phyloP scores from a whole-genome alignment of 192 early-diverging fungal genomes.

The Coemansia sp. region DNA sequence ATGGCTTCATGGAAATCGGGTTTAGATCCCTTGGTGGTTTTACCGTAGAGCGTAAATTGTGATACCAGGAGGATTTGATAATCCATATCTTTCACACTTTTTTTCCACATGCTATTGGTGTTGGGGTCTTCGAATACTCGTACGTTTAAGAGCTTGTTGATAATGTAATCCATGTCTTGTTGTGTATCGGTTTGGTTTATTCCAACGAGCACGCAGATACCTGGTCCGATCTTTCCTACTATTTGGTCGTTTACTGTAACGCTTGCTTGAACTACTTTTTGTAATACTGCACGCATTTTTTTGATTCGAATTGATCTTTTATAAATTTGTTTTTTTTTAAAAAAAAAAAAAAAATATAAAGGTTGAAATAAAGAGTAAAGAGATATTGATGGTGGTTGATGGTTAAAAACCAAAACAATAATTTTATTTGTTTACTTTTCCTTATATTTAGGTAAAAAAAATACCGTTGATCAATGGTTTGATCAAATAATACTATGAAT shows the following conservation, averaged over 20 bases:
- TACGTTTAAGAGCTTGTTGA: conserved; percentile 74
- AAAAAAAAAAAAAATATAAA: no score
- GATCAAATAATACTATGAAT: no score
- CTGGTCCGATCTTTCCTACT: conserved; percentile 76
- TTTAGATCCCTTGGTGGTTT: conserved; percentile 77
- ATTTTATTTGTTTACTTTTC: no score
- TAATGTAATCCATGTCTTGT: conserved; percentile 83
- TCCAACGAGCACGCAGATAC: conserved; percentile 73
- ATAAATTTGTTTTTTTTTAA: no score
- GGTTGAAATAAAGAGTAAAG: conserved; percentile 1
- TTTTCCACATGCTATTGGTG: conserved; percentile 75
- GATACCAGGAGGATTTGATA: conserved; percentile 82
- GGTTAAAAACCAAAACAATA: no score
- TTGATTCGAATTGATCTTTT: no score
- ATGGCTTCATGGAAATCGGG: conserved; percentile 93
- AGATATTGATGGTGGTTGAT: no score
- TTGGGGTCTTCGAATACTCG: conserved; percentile 71
- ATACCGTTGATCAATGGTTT: no score
- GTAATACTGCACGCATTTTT: conserved; percentile 70
- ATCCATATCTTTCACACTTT: conserved; percentile 68
- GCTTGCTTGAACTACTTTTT: conserved; percentile 59
- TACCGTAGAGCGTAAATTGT: conserved; percentile 91
- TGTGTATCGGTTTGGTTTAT: conserved; percentile 63
- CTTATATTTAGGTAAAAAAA: no score
- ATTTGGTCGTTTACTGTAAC: conserved; percentile 69